Evolutionary conservation across 75 land plant genomes (phyloP).

Genomic region (Selaginella tamariscina): DNA sequence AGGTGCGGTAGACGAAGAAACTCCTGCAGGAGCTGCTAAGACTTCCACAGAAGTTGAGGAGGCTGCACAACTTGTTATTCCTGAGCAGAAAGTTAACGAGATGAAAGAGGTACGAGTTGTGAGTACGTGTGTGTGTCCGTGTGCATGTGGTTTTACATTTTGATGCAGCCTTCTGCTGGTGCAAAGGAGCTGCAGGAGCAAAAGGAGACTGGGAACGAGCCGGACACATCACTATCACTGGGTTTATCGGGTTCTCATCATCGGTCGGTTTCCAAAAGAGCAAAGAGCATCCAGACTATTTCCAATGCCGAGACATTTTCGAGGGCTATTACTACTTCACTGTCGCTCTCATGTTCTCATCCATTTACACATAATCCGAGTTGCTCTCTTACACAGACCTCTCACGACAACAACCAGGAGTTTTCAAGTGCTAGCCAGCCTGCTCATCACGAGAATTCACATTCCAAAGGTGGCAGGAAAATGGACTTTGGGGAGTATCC

Average conservation of each 20-base stretch:
- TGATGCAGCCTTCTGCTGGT: no score
- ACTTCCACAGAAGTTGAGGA: neutral
- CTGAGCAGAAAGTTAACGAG: neutral
- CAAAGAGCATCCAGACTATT: slow-evolving; percentile 4
- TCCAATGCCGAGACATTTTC: slow-evolving; percentile 37
- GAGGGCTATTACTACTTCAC: slow-evolving; percentile 65
- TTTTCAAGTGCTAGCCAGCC: slow-evolving; percentile 66
- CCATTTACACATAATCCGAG: slow-evolving; percentile 79
- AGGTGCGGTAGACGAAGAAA: no score
- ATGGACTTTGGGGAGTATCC: neutral
- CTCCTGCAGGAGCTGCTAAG: neutral
- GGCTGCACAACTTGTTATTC: neutral
- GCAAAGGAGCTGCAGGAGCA: neutral
- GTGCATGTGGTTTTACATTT: neutral
- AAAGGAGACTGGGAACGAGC: neutral
- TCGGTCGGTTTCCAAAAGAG: neutral
- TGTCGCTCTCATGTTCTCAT: slow-evolving; percentile 78
- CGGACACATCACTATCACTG: neutral
- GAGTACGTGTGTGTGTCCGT: neutral
- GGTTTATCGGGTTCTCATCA: neutral
- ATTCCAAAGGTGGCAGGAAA: neutral
- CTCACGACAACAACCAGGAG: slow-evolving; percentile 52
- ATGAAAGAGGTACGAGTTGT: neutral
- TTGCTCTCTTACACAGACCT: slow-evolving; percentile 79
- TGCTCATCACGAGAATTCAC: slow-evolving; percentile 35